Base-by-base conservation (phyloP, 345 rosid species). In the Melastoma malabathricum region DNA sequence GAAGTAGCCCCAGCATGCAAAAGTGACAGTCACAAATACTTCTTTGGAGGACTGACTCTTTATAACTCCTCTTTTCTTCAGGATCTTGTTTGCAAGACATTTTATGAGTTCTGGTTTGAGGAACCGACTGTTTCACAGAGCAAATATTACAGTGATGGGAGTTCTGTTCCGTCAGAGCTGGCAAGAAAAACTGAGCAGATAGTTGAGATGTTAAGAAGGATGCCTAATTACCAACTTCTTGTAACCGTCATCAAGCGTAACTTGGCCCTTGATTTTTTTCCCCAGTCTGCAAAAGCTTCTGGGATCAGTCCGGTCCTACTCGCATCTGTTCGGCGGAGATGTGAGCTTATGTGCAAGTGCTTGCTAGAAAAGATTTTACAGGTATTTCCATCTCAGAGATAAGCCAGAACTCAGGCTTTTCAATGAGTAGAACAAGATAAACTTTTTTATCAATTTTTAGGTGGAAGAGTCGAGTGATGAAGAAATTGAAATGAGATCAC, bases 61-160 rank as follows among this genome's bases (percentile, higher is more conserved):
- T 46, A 14, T 25, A 29, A 6, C 43, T 58, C 57, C 29, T 68
- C 41, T 59, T 55, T 12, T 57, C 50, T 23, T 23, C 75, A 92
- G 97, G 98, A 92, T 75, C 87, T 84, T 60, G 98, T 92, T 63
- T 92, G 94, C 83, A 92, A 92, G 88, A 92, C 90, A 52, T 87
- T 92, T 70, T 82, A 84, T 76, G 97, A 92, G 58, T 87, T 92
- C 61, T 92, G 98, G 98, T 92, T 92, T 57, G 97, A 92, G 73
- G 97, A 92, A 64, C 81, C 95, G 64, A 69, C 84, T 56, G 81
- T 89, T 51, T 59, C 62, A 49, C 94, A 72, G 70, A 76, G 79
- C 50, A 80, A 76, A 56, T 77, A 52, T 72, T 77, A 68, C 64
- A 75, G 84, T 60, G 86, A 83, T 69, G 86, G 81, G 69, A 84